These are phyloP conservation scores for Erysimum pusillum DNA, from an alignment of 441 rosid species.

Conservation along the genomic window DNA sequence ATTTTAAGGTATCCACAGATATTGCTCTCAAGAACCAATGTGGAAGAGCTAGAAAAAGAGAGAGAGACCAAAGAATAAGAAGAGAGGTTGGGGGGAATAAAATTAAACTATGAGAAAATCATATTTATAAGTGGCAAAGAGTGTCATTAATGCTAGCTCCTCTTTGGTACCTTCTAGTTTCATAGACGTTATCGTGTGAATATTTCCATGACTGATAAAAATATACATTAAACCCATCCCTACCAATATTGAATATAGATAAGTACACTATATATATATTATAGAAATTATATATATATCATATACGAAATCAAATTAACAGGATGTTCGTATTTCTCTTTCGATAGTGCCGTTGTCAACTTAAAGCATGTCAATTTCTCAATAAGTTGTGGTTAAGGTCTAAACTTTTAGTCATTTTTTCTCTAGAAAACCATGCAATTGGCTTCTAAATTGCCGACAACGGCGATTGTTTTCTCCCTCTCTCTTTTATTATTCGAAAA, in stretches of 20 bases:
- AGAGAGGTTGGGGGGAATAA: constrained; percentile 27
- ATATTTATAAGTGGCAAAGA: constrained; percentile 38
- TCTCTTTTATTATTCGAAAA: background rate
- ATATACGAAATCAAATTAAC: background rate
- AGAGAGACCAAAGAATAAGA: background rate
- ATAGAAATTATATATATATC: background rate
- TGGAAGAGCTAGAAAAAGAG: constrained; percentile 14
- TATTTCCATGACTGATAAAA: constrained; percentile 23
- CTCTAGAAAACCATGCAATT: background rate
- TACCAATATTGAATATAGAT: background rate
- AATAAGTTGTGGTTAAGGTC: background rate
- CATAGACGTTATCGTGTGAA: constrained; percentile 30
- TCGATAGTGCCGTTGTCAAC: background rate
- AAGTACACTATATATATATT: background rate
- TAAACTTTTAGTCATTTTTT: background rate
- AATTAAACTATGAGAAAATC: constrained; percentile 22
- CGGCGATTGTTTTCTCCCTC: background rate
- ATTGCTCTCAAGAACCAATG: constrained; percentile 1
- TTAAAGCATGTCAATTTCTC: constrained; percentile 15
- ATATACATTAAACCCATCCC: constrained; percentile 30
- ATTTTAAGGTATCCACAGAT: background rate
- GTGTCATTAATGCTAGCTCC: constrained; percentile 2
- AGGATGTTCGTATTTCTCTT: background rate
- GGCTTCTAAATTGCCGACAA: constrained; percentile 6
- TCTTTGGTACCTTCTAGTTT: constrained; percentile 38